phyloP scores from a whole-genome alignment of 441 rosid species.

The Aleurites moluccanus region DNA sequence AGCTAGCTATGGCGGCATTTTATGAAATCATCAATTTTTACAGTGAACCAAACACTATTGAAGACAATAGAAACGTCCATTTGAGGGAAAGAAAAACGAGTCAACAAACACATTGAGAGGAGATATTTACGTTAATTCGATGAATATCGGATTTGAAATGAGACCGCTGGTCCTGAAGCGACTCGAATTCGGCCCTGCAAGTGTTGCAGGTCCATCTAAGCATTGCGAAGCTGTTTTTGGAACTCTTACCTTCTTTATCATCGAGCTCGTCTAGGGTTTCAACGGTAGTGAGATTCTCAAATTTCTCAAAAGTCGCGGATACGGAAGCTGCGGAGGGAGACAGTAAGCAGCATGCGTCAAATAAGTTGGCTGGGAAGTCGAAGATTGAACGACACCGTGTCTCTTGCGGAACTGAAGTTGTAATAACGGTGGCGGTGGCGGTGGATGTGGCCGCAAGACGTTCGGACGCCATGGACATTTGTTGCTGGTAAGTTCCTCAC shows the following conservation, averaged over 20 bases:
- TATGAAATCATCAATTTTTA: not conserved
- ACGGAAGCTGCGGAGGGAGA: constrained; percentile 46
- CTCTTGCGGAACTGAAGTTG: constrained; percentile 16
- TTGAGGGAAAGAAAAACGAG: not conserved
- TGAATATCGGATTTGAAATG: constrained; percentile 95
- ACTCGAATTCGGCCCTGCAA: constrained; percentile 80
- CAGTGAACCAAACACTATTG: not conserved
- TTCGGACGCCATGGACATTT: constrained; percentile 38
- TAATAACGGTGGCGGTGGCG: constrained; percentile 8
- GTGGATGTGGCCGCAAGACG: constrained; percentile 16
- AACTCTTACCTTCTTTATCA: constrained; percentile 32
- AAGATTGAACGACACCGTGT: constrained; percentile 64
- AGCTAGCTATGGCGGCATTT: not conserved
- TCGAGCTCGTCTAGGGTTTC: constrained; percentile 27
- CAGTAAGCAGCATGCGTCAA: constrained; percentile 60
- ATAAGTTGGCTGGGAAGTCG: constrained; percentile 56
- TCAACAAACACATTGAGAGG: not conserved
- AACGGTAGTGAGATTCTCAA: constrained; percentile 6
- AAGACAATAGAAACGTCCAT: not conserved
- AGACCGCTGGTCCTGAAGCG: constrained; percentile 83
- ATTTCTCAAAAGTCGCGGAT: constrained; percentile 28
- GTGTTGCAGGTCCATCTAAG: constrained; percentile 88
- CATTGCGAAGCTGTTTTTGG: constrained; percentile 33
- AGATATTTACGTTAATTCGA: constrained; percentile 69
- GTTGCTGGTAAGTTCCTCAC: not conserved